A percentile compares a stretch with the other conserved stretches of the same genome.
These are phyloP conservation scores for Racocetra persica DNA, from an alignment of 371 early-diverging fungal species.

Conservation along the genomic window DNA sequence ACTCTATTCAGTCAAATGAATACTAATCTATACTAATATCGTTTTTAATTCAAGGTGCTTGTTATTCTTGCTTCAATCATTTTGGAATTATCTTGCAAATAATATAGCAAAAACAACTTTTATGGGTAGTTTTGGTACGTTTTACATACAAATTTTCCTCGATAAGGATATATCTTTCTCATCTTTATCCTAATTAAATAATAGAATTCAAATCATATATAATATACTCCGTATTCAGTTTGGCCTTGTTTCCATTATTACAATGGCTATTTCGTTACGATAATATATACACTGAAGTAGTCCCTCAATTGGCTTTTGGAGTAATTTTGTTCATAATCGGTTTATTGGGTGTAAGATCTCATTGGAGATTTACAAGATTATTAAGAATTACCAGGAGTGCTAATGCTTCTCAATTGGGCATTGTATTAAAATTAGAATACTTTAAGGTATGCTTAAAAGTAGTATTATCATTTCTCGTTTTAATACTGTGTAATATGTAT, in stretches of 20 bases:
- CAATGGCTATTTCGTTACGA: slow-evolving; percentile 1
- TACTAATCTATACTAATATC: background rate
- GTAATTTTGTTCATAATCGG: slow-evolving; percentile 23
- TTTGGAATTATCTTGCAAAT: slow-evolving; percentile 39
- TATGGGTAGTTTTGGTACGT: slow-evolving; percentile 37
- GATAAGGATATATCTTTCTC: background rate
- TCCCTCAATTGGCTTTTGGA: slow-evolving; percentile 26
- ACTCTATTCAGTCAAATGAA: background rate
- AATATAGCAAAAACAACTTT: slow-evolving; percentile 38
- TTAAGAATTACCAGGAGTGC: background rate
- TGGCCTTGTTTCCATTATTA: slow-evolving; percentile 27
- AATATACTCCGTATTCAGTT: slow-evolving; percentile 33
- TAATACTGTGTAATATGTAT: background rate
- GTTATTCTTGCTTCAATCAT: slow-evolving; percentile 37
- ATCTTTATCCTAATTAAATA: background rate
- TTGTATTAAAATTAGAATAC: slow-evolving; percentile 36
- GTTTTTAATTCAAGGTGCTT: background rate
- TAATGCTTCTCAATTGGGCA: background rate
- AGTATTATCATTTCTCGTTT: background rate
- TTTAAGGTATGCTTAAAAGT: slow-evolving; percentile 9
- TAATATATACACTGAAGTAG: slow-evolving; percentile 3
- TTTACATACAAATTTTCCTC: background rate
- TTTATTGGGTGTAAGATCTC: slow-evolving; percentile 21
- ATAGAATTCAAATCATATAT: slow-evolving; percentile 42
- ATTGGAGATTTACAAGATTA: slow-evolving; percentile 32